Conservation (phyloP, 371 early-diverging fungal genomes). For the Apophysomyces ossiformis region DNA sequence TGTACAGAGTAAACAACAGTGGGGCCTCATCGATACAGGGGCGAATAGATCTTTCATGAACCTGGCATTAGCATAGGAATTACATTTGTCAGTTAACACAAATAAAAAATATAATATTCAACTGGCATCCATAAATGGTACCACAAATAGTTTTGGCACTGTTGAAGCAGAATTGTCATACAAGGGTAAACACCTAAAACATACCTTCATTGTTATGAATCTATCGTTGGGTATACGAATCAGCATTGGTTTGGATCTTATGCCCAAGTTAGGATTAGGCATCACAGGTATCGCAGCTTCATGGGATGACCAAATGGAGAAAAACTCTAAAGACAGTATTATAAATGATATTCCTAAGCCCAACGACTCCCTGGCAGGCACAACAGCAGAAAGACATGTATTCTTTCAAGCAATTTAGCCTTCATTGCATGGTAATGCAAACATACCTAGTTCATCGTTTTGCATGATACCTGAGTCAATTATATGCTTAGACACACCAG, state of each 20-base stretch:
- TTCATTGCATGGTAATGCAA: slow-evolving; percentile 14
- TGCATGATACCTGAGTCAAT: slow-evolving; percentile 24
- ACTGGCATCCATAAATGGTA: no score
- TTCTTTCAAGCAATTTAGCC: slow-evolving; percentile 16
- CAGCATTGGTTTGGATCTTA: slow-evolving; percentile 16
- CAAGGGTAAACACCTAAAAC: no score
- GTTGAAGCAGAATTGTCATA: no score
- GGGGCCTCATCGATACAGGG: not conserved
- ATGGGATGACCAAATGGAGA: not conserved
- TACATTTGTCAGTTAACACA: no score
- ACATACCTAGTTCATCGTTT: slow-evolving; percentile 16
- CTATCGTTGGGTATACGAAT: not conserved
- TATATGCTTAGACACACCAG: slow-evolving; percentile 8
- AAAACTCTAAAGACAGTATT: no score
- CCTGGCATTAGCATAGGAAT: no score
- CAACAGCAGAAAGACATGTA: not conserved
- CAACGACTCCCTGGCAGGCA: no score
- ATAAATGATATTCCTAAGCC: no score
- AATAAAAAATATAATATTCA: no score
- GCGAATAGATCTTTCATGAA: no score
- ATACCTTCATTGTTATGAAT: no score
- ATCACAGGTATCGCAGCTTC: slow-evolving; percentile 15
- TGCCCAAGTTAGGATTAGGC: slow-evolving; percentile 16
- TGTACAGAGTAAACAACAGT: not conserved
- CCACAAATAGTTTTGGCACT: no score